Conservation (phyloP, 495 filamentous ascomycete species). For the Annulohypoxylon moriforme region DNA sequence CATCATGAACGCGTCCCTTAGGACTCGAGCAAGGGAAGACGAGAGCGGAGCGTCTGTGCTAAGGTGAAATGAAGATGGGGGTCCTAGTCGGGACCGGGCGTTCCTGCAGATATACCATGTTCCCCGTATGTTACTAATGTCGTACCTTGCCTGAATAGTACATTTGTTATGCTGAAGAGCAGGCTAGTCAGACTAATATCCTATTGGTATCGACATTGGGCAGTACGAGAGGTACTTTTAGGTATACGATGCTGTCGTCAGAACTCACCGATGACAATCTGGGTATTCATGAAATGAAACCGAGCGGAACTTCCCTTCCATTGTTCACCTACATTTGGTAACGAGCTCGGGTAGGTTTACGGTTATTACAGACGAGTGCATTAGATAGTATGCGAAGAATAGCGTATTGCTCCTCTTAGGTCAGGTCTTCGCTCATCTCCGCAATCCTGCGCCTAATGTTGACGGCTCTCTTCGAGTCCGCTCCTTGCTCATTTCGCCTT, state of each 20-base stretch:
- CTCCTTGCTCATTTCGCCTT: slow-evolving; percentile 41
- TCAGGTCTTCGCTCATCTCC: slow-evolving; percentile 40
- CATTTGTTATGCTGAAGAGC: slow-evolving; percentile 14
- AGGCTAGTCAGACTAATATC: slow-evolving; percentile 17
- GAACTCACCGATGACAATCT: slow-evolving; percentile 45
- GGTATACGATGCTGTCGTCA: slow-evolving; percentile 27
- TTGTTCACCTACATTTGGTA: slow-evolving; percentile 35
- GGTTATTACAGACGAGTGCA: slow-evolving; percentile 28
- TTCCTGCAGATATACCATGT: slow-evolving; percentile 45
- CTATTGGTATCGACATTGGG: slow-evolving; percentile 13
- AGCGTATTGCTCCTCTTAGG: slow-evolving; percentile 27
- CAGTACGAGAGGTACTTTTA: slow-evolving; percentile 11
- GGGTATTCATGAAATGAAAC: slow-evolving; percentile 37
- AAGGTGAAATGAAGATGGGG: slow-evolving; percentile 37
- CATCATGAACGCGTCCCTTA: slow-evolving; percentile 28
- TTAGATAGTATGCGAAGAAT: slow-evolving; percentile 16
- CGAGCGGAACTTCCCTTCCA: slow-evolving; percentile 39
- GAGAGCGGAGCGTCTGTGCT: slow-evolving; percentile 30
- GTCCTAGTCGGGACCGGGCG: slow-evolving; percentile 34
- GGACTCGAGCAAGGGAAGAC: slow-evolving; percentile 32
- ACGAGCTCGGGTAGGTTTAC: slow-evolving; percentile 43
- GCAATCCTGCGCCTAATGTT: slow-evolving; percentile 42
- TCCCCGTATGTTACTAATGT: slow-evolving; percentile 34
- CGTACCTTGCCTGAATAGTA: slow-evolving; percentile 31
- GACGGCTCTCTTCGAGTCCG: slow-evolving; percentile 21